Conservation (phyloP, 2,329 filamentous ascomycete species). For the Penicillium sp. region DNA sequence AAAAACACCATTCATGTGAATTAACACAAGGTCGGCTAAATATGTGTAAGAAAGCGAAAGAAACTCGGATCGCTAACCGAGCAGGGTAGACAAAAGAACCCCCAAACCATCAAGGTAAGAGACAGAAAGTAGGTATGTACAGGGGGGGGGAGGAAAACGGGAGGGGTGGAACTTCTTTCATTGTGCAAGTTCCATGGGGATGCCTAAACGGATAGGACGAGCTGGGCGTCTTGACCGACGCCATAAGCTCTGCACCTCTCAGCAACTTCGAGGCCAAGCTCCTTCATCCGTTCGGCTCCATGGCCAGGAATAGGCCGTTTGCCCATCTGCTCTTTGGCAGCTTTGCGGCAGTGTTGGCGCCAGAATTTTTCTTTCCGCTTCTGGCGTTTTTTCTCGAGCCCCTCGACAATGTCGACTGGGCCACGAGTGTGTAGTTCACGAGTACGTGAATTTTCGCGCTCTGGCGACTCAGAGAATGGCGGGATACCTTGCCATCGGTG, state of each 20-base stretch:
- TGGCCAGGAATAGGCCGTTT: constrained; percentile 71
- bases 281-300: constrained; percentile 89
- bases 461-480: constrained; percentile 37
- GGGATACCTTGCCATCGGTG: constrained; percentile 34
- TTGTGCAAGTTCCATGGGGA: constrained; percentile 15
- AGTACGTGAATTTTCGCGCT: constrained; percentile 36
- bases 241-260: constrained; percentile 72
- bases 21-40: constrained; percentile 26
- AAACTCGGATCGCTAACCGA: constrained; percentile 23
- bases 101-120: neutral
- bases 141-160: constrained; percentile 20
- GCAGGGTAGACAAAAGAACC: constrained; percentile 8
- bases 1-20: constrained; percentile 19
- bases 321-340: constrained; percentile 65
- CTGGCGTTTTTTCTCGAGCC: constrained; percentile 89
- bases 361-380: constrained; percentile 90
- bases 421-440: constrained; percentile 71
- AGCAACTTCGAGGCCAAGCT: constrained; percentile 84
- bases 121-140: constrained; percentile 19
- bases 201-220: constrained; percentile 68
- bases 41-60: constrained; percentile 30
- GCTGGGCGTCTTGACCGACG: constrained; percentile 52
- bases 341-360: constrained; percentile 83
- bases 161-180: constrained; percentile 18
- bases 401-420: constrained; percentile 97